phyloP scores from a whole-genome alignment of 129 eudicot genomes.

The Kitagawia praeruptora region DNA sequence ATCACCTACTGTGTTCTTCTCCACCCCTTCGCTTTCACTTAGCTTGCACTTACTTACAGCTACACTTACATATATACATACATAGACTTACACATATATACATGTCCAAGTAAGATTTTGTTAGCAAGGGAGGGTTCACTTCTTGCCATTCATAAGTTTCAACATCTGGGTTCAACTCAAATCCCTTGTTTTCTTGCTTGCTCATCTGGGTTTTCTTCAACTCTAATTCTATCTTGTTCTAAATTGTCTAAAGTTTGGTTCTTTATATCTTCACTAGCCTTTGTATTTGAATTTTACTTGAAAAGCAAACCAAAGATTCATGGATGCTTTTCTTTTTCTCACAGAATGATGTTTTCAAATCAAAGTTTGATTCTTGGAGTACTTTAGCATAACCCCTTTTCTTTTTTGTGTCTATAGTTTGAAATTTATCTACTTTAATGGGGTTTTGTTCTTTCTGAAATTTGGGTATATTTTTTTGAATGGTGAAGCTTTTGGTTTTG shows the following conservation, averaged over 20 bases:
- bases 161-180: not conserved
- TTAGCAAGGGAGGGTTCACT: too few relatives aligned
- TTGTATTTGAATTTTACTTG: slow-evolving; percentile 5
- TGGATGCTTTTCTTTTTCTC: not conserved
- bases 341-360: slow-evolving; percentile 30
- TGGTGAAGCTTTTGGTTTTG: slow-evolving; percentile 11
- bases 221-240: not conserved
- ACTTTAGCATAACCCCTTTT: slow-evolving; percentile 33
- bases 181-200: not conserved
- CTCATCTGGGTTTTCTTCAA: not conserved
- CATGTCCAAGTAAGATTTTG: too few relatives aligned
- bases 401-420: slow-evolving; percentile 33
- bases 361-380: slow-evolving; percentile 37
- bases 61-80: too few relatives aligned
- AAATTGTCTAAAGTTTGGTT: not conserved
- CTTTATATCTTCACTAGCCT: not conserved
- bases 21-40: too few relatives aligned
- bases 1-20: too few relatives aligned
- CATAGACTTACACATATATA: too few relatives aligned
- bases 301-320: not conserved
- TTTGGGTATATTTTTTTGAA: slow-evolving; percentile 7
- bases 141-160: not conserved
- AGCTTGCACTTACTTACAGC: too few relatives aligned
- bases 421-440: slow-evolving; percentile 20
- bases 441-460: slow-evolving; percentile 10